Conservation (phyloP, 441 rosid species). For the Daphne laureola region DNA sequence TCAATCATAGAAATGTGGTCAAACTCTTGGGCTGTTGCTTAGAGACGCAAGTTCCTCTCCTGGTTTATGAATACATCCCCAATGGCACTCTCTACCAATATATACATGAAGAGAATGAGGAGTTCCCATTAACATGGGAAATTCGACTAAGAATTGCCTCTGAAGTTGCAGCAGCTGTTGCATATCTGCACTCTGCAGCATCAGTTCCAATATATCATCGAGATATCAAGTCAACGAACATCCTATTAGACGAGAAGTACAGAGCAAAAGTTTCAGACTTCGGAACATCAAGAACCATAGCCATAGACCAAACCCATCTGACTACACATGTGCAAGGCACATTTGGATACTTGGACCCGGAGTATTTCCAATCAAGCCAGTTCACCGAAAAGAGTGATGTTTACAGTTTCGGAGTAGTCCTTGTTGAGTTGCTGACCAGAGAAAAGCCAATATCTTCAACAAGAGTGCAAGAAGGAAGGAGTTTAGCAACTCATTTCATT, state of each 20-base stretch:
- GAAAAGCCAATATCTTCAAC: slow-evolving; percentile 4
- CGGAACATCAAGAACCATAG: slow-evolving; percentile 28
- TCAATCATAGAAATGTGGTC: slow-evolving; percentile 32
- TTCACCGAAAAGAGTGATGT: slow-evolving; percentile 37
- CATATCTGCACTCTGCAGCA: slow-evolving; percentile 26
- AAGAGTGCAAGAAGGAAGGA: background rate
- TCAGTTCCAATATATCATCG: slow-evolving; percentile 27
- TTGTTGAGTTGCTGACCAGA: slow-evolving; percentile 27
- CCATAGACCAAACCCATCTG: slow-evolving; percentile 22
- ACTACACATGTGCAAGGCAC: slow-evolving; percentile 32
- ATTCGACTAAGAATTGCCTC: slow-evolving; percentile 19
- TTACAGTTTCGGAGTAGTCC: slow-evolving; percentile 35
- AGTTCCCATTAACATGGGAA: slow-evolving; percentile 21
- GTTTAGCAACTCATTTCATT: slow-evolving; percentile 14
- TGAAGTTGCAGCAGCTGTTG: slow-evolving; percentile 25
- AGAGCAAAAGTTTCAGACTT: slow-evolving; percentile 35
- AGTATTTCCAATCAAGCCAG: slow-evolving; percentile 21
- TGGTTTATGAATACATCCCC: slow-evolving; percentile 27
- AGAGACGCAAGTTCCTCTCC: slow-evolving; percentile 27
- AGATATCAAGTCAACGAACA: slow-evolving; percentile 36
- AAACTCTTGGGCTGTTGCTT: slow-evolving; percentile 30
- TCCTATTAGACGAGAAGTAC: slow-evolving; percentile 28
- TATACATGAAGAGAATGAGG: slow-evolving; percentile 19
- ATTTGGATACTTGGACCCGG: slow-evolving; percentile 39
- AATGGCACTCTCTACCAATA: slow-evolving; percentile 25